A percentile compares a stretch with the other conserved stretches of the same genome.
Conservation (phyloP, 2,329 filamentous ascomycete species). For the Fusarium metavorans region DNA sequence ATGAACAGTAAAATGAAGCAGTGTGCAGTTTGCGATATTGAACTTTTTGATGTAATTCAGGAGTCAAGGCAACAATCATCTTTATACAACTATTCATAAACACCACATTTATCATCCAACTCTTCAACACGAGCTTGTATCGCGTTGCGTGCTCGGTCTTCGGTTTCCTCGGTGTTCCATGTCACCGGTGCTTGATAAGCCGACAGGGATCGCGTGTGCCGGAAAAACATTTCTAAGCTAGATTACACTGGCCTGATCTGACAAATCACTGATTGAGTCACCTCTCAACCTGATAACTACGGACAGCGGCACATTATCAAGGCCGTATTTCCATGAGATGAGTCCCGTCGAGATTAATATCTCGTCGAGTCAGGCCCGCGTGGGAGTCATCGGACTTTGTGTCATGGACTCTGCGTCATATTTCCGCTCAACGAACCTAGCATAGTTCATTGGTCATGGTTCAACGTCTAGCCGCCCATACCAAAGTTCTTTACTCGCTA, state of each 20-base stretch:
- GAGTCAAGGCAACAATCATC: neutral
- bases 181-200: slow-evolving; percentile 28
- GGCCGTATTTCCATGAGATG: neutral
- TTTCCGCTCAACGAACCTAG: neutral
- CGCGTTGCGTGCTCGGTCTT: slow-evolving; percentile 28
- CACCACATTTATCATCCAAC: neutral
- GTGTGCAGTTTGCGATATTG: neutral
- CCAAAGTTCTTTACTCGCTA: neutral
- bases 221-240: slow-evolving; percentile 29
- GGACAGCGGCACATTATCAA: too few species aligned
- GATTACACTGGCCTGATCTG: neutral
- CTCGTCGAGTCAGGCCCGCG: neutral
- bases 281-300: too few species aligned
- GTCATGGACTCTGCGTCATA: neutral
- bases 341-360: neutral
- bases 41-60: neutral
- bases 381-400: neutral
- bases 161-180: neutral
- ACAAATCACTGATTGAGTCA: neutral
- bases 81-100: neutral
- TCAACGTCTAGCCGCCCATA: neutral
- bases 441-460: neutral
- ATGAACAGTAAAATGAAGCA: neutral
- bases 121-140: neutral
- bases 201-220: neutral